phyloP scores from a whole-genome alignment of 805 yeast genomes.

The Wilhelminamyces savonicus region DNA sequence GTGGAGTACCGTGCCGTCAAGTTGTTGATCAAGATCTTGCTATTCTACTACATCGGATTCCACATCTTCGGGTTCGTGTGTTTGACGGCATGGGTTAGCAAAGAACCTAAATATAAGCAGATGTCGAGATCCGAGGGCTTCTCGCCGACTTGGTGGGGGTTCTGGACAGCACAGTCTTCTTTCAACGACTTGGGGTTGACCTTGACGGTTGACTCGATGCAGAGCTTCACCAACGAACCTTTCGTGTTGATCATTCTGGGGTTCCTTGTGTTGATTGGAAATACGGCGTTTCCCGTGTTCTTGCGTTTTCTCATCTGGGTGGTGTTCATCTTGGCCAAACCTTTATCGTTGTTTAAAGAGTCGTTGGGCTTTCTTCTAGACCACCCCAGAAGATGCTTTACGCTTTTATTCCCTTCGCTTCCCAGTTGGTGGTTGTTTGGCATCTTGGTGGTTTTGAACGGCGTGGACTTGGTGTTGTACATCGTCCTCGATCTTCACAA shows the following conservation, averaged over 20 bases:
- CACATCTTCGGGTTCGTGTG: conserved; percentile 50
- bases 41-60: conserved; percentile 69
- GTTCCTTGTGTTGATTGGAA: conserved; percentile 82
- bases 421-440: conserved; percentile 94
- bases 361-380: conserved; percentile 81
- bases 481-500: conserved; percentile 64
- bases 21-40: conserved; percentile 58
- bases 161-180: conserved; percentile 71
- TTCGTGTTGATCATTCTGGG: conserved; percentile 59
- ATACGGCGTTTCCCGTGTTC: conserved; percentile 88
- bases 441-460: conserved; percentile 67
- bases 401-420: conserved; percentile 81
- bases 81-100: conserved; percentile 52
- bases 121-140: conserved; percentile 52
- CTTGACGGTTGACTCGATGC: conserved; percentile 76
- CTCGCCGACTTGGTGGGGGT: conserved; percentile 88
- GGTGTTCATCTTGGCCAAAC: conserved; percentile 59
- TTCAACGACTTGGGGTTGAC: conserved; percentile 87
- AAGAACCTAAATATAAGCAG: conserved; percentile 33
- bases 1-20: conserved; percentile 92
- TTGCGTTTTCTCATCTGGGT: conserved; percentile 81
- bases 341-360: conserved; percentile 59
- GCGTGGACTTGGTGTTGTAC: conserved; percentile 73
- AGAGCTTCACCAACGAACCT: conserved; percentile 53
- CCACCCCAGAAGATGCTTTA: conserved; percentile 96